phyloP scores from a whole-genome alignment of 2,329 filamentous ascomycete species.

The Trichoderma sp. region DNA sequence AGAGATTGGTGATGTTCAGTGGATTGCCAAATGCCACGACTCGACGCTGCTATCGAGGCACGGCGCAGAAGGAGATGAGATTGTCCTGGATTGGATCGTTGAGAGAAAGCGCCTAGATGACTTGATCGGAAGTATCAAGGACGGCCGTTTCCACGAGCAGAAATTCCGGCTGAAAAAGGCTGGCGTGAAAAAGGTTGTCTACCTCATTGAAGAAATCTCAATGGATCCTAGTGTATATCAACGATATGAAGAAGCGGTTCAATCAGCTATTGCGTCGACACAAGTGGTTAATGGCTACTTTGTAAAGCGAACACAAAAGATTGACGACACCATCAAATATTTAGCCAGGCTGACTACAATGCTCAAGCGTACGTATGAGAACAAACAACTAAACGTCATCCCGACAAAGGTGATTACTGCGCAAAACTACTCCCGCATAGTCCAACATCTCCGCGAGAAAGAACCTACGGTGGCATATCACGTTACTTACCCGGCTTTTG shows the following conservation, averaged over 20 bases:
- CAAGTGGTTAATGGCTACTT: conserved; percentile 79
- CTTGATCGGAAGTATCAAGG: conserved; percentile 74
- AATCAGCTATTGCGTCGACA: conserved; percentile 71
- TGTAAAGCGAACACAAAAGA: conserved; percentile 68
- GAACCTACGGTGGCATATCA: conserved; percentile 53
- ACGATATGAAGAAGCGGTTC: conserved; percentile 63
- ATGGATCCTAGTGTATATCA: conserved; percentile 53
- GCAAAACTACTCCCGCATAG: conserved; percentile 62
- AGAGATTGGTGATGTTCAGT: conserved; percentile 72
- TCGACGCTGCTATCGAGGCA: conserved; percentile 51
- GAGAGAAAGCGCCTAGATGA: conserved; percentile 80
- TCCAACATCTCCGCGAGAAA: conserved; percentile 55
- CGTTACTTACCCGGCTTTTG: conserved; percentile 69
- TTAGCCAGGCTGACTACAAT: conserved; percentile 68
- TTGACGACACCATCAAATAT: conserved; percentile 77
- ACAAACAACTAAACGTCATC: conserved; percentile 56
- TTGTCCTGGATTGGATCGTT: conserved; percentile 76
- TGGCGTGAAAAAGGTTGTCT: conserved; percentile 72
- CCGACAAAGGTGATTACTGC: conserved; percentile 62
- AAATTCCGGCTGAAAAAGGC: conserved; percentile 74
- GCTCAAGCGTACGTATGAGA: conserved; percentile 63
- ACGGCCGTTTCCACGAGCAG: conserved; percentile 78
- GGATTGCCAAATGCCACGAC: conserved; percentile 72
- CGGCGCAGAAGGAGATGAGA: conserved; percentile 62
- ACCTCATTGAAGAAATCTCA: conserved; percentile 71